Evolutionary conservation across 2,329 filamentous ascomycete genomes (phyloP), one percentile per base, ranked within the genome.

Genomic region (Phyllosticta citriasiana): DNA sequence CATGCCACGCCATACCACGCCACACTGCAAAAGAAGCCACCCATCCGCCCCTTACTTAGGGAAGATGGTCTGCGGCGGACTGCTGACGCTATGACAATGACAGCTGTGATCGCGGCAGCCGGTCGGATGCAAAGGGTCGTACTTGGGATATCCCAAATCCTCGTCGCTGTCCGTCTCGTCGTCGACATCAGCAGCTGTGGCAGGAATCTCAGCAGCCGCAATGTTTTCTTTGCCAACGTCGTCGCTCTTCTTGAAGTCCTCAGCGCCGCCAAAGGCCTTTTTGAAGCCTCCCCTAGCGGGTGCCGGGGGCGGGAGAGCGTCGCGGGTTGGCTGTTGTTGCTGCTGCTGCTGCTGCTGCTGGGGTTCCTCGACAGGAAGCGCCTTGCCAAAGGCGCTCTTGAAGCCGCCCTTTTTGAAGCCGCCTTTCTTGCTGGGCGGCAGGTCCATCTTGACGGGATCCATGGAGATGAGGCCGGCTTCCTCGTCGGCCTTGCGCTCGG

Each of bases 361-460:
- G 51, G 30, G 76, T 62, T 75, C 74, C 12, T 69, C 69, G 4
- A 71, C 69, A 4, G 26, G 66, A 64, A 26, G 66, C 63, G 40
- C 62, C 64, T 25, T 63, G 64, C 26, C 62, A 19, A 60, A 89
- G 1, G 88, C 88, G 67, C 85, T 88, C 75, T 90, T 92, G 73
- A 92, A 92, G 0, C 89, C 89, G 1, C 87, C 86, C 70, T 93
- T 94, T 75, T 92, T 88, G 66, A 87, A 85, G 0, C 84, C 82
- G 0, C 76, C 75, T 1, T 66, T 66, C 22, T 59, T 63, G 66
- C 19, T 64, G 10, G 65, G 3, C 40, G 25, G 3, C 47, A 61
- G 22, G 47, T 51, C 59, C 22, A 62, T 50, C 57, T 57, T 58
- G 52, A 63, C 59, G 8, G 47, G 70, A 73, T 66, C 68, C 9